A percentile compares a stretch with the other conserved stretches of the same genome.
phyloP scores from a whole-genome alignment of 23 red algal genomes.

The Gracilaria gracilis region DNA sequence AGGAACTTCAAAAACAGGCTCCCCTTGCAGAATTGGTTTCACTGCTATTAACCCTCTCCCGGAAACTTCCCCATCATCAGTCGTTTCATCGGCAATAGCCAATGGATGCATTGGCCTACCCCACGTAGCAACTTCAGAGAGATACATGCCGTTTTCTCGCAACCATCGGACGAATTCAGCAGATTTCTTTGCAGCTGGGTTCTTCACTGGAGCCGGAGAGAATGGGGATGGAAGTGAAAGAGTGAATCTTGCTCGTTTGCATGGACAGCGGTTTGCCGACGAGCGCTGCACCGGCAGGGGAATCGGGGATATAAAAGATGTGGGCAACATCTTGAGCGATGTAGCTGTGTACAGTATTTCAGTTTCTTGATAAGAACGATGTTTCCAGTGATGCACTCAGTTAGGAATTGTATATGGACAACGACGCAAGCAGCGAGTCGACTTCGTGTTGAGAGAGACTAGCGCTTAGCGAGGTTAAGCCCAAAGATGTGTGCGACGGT shows the following conservation, averaged over 20 bases:
- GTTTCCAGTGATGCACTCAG: no score
- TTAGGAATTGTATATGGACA: no score
- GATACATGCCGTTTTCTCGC: slow-evolving; percentile 88
- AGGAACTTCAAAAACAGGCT: slow-evolving; percentile 93
- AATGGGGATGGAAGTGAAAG: not conserved
- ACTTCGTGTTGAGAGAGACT: no score
- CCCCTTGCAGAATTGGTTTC: slow-evolving; percentile 81
- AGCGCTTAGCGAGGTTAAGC: no score
- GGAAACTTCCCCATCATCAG: slow-evolving; percentile 82
- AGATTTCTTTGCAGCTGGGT: slow-evolving; percentile 25
- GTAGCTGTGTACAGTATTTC: not conserved
- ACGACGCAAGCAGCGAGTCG: no score
- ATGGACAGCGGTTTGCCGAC: not conserved
- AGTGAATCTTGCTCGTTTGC: not conserved
- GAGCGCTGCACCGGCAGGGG: not conserved
- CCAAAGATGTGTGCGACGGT: no score
- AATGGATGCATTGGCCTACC: slow-evolving; percentile 79
- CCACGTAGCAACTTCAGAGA: slow-evolving; percentile 87
- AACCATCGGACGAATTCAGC: slow-evolving; percentile 70
- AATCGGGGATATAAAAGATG: not conserved
- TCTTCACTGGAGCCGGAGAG: not conserved
- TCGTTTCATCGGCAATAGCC: slow-evolving; percentile 90
- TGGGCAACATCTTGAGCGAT: not conserved
- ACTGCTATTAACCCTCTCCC: slow-evolving; percentile 87
- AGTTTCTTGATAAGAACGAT: not conserved